Evolutionary conservation across 805 yeast genomes (phyloP), one percentile per base, ranked within the genome.

Genomic region (Metschnikowia continentalis): DNA sequence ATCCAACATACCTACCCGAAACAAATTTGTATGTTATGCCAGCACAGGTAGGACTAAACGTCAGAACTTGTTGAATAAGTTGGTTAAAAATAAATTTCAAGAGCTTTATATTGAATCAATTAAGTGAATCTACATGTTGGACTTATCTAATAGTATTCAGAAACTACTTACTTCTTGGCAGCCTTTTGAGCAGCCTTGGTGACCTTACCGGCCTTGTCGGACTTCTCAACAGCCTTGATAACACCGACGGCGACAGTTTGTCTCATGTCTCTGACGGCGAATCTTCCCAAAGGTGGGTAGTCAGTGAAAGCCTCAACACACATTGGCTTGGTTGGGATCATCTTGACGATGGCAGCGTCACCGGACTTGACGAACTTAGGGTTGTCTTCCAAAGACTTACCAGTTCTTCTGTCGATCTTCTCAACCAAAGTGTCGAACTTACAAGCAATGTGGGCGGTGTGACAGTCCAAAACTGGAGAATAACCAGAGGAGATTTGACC

Each of bases 201-300:
- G 48, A 54, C 55, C 90, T 89, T 88, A 79, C 90, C 91, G 70
- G 90, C 88, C 77, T 78, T 79, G 78, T 83, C 86, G 64, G 88
- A 71, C 87, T 90, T 90, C 71, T 81, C 95, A 68, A 90, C 96
- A 61, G 90, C 77, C 86, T 92, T 92, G 88, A 92, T 88, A 74
- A 91, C 96, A 88, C 97, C 97, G 75, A 91, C 97, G 75, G 97
- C 97, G 70, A 91, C 97, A 68, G 97, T 91, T 82, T 90, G 97
- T 88, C 97, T 88, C 97, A 90, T 90, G 81, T 90, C 97, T 88
- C 97, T 91, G 83, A 90, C 97, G 75, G 76, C 76, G 69, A 70
- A 71, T 67, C 75, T 67, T 65, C 74, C 75, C 63, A 69, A 70
- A 62, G 75, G 75, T 64, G 75, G 75, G 73, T 67, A 70, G 62